Evolutionary conservation across 768 basidiomycete species (phyloP).

Genomic region (Wakefieldia striispora): DNA sequence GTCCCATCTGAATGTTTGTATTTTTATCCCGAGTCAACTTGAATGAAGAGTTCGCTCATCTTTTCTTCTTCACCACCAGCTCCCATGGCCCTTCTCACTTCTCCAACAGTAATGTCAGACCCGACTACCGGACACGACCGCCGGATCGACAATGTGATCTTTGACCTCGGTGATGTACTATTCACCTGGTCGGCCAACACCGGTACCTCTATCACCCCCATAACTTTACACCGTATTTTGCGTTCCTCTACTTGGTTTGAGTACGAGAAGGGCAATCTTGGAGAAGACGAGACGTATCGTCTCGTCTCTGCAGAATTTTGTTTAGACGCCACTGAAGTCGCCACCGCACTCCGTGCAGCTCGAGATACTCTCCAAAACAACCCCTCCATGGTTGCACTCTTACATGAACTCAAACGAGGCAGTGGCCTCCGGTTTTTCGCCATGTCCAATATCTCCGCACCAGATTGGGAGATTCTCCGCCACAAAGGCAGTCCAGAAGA

Average conservation of each 20-base stretch:
- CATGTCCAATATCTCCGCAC: conserved; percentile 23
- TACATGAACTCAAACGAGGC: conserved; percentile 12
- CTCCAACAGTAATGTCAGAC: conserved; percentile 4
- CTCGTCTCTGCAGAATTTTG: conserved; percentile 12
- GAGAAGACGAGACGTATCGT: conserved; percentile 9
- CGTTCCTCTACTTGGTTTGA: conserved; percentile 21
- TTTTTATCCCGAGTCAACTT: background rate
- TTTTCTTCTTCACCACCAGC: background rate
- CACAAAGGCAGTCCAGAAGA: conserved; percentile 11
- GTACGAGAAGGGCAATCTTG: conserved; percentile 21
- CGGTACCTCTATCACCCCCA: conserved; percentile 10
- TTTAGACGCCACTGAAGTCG: conserved; percentile 13
- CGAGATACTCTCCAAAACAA: conserved; percentile 10
- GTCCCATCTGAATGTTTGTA: background rate
- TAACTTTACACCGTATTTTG: conserved; percentile 9
- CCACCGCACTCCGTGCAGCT: conserved; percentile 6
- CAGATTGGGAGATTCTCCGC: conserved; percentile 20
- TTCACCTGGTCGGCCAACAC: conserved; percentile 23
- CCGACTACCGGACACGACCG: conserved; percentile 2
- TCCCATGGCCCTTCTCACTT: conserved; percentile 2
- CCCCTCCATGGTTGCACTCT: conserved; percentile 12
- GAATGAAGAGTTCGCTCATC: background rate
- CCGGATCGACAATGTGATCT: conserved; percentile 21
- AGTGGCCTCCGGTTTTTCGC: conserved; percentile 14
- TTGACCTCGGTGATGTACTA: conserved; percentile 22